Evolutionary conservation across 1,284 basidiomycete species (phyloP).

Genomic region (Pseudozyma flocculosa): DNA sequence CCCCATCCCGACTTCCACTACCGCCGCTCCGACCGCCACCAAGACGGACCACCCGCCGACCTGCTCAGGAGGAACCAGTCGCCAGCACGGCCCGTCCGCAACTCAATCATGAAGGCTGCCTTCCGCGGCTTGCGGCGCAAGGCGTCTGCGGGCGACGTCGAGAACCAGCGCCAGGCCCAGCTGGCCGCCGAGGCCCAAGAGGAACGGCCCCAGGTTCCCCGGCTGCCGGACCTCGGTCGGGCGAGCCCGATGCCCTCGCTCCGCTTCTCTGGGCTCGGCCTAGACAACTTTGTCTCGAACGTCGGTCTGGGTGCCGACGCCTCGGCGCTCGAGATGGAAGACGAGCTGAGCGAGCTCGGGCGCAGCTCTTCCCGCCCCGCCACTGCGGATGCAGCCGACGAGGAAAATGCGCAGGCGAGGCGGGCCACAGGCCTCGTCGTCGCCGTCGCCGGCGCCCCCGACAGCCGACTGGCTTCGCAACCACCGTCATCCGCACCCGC

Average conservation of each 20-base stretch:
- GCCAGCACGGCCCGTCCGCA: too few species aligned
- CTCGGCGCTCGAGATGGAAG: background rate
- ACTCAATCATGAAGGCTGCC: constrained; percentile 11
- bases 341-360: background rate
- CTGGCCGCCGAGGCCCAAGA: background rate
- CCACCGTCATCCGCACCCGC: too few species aligned
- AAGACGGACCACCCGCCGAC: too few species aligned
- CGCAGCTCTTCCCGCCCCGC: background rate
- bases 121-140: constrained; percentile 16
- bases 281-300: constrained; percentile 8
- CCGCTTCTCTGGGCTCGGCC: constrained; percentile 8
- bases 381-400: background rate
- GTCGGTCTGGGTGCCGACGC: background rate
- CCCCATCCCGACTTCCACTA: too few species aligned
- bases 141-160: constrained; percentile 4
- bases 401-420: too few species aligned
- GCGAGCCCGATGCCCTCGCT: background rate
- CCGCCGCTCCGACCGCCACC: too few species aligned
- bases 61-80: too few species aligned
- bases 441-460: too few species aligned
- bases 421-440: too few species aligned
- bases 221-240: background rate
- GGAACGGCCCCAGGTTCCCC: background rate
- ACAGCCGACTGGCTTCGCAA: too few species aligned
- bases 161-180: background rate